phyloP scores from a whole-genome alignment of 75 land plant species.

The Cunninghamia lanceolata region DNA sequence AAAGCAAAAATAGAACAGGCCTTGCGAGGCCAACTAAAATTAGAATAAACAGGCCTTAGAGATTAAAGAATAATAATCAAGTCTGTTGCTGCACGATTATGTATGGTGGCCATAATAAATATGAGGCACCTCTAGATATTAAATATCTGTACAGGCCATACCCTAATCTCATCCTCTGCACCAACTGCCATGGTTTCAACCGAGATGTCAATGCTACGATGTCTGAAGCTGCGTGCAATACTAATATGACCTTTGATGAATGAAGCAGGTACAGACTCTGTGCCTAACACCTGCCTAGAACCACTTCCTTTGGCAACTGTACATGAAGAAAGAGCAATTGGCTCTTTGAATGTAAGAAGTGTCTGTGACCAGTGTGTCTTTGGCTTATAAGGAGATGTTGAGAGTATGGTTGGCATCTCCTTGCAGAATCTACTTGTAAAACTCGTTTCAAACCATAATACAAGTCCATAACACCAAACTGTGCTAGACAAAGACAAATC shows the following conservation, averaged over 20 bases:
- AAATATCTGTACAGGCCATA: constrained; percentile 81
- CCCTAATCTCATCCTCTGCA: constrained; percentile 37
- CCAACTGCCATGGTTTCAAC: constrained; percentile 56
- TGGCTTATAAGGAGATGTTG: constrained; percentile 82
- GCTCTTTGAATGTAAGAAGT: constrained; percentile 80
- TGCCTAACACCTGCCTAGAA: constrained; percentile 27
- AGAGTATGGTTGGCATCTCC: constrained; percentile 57
- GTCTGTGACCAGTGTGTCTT: constrained; percentile 97
- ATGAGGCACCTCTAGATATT: constrained; percentile 14
- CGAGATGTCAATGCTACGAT: constrained; percentile 90
- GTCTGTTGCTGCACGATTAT: background rate
- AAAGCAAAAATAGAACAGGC: background rate
- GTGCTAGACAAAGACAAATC: constrained; percentile 9
- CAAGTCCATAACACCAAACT: constrained; percentile 78
- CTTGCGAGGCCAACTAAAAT: background rate
- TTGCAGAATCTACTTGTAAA: constrained; percentile 85
- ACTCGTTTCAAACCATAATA: constrained; percentile 93
- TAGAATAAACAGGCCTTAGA: background rate
- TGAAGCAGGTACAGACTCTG: constrained; percentile 45
- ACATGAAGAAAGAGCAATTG: constrained; percentile 51
- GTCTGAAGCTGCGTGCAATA: constrained; percentile 63
- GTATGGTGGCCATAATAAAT: background rate
- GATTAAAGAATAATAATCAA: background rate
- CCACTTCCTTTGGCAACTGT: constrained; percentile 13
- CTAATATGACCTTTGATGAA: constrained; percentile 63